Percentiles rank a stretch among this genome's conserved stretches.
These are phyloP conservation scores for Salix arbutifolia DNA, from an alignment of 345 rosid genomes.

Conservation along the genomic window DNA sequence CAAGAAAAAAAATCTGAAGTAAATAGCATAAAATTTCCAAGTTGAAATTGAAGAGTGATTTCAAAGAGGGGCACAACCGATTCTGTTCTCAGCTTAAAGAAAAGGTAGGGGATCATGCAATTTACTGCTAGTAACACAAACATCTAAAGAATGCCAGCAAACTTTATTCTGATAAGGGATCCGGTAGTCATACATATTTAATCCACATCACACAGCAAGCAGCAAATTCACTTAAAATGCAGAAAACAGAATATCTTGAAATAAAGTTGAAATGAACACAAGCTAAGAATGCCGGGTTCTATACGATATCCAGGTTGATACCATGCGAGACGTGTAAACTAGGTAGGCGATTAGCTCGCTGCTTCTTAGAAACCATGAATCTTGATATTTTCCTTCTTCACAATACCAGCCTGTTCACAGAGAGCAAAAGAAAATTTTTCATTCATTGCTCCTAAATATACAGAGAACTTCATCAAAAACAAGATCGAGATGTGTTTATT, in stretches of 20 bases:
- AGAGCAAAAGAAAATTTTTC: neutral
- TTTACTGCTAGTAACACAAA: neutral
- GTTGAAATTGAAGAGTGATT: no score
- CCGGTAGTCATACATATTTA: no score
- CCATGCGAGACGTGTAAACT: neutral
- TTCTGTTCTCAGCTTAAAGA: no score
- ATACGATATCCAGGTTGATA: no score
- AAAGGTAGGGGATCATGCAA: no score
- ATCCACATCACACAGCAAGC: no score
- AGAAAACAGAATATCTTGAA: neutral
- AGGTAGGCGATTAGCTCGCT: neutral
- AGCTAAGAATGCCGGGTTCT: neutral
- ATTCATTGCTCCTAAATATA: neutral
- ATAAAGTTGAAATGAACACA: neutral
- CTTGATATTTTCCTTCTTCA: constrained; percentile 94
- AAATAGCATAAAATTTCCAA: no score
- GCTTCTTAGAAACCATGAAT: constrained; percentile 81
- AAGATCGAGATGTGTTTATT: neutral
- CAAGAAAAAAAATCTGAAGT: no score
- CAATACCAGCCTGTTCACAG: constrained; percentile 65
- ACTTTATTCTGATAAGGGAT: neutral
- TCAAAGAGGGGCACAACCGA: no score
- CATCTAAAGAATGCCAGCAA: neutral
- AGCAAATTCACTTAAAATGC: no score
- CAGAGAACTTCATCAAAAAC: neutral